Conservation (phyloP, 2,329 filamentous ascomycete species). For the Hymenoscyphus fraxineus region DNA sequence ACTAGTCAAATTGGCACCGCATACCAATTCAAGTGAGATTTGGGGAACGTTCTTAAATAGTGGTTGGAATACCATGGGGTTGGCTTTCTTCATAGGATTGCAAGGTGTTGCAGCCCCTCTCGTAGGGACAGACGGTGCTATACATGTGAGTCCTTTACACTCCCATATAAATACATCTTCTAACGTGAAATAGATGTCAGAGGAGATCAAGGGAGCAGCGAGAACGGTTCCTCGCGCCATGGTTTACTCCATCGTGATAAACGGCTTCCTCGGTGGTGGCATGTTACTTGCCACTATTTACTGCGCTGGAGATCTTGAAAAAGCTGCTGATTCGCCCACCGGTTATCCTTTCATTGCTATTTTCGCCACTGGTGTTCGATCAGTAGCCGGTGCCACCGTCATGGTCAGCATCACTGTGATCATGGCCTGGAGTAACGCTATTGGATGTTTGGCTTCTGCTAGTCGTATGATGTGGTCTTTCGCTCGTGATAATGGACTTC, state of each 20-base stretch:
- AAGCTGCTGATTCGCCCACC: not conserved
- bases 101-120: not conserved
- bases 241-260: constrained; percentile 4
- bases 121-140: constrained; percentile 4
- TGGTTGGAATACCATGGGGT: not conserved
- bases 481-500: constrained; percentile 5
- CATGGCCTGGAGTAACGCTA: not conserved
- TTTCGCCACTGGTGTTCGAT: not conserved
- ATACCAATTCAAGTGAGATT: not conserved
- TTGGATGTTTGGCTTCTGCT: constrained; percentile 3
- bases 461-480: constrained; percentile 5
- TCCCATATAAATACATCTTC: too few relatives aligned
- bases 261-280: not conserved
- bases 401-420: not conserved
- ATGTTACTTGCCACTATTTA: constrained; percentile 5
- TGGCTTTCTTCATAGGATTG: constrained; percentile 2
- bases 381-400: not conserved
- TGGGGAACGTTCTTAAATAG: constrained; percentile 2
- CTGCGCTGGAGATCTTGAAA: constrained; percentile 1
- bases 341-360: constrained; percentile 6
- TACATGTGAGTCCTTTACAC: constrained; percentile 1
- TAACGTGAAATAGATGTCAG: constrained; percentile 4
- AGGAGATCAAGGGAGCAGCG: constrained; percentile 3
- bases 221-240: constrained; percentile 3
- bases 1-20: not conserved